phyloP scores from a whole-genome alignment of 345 rosid species.

The Populus alba region DNA sequence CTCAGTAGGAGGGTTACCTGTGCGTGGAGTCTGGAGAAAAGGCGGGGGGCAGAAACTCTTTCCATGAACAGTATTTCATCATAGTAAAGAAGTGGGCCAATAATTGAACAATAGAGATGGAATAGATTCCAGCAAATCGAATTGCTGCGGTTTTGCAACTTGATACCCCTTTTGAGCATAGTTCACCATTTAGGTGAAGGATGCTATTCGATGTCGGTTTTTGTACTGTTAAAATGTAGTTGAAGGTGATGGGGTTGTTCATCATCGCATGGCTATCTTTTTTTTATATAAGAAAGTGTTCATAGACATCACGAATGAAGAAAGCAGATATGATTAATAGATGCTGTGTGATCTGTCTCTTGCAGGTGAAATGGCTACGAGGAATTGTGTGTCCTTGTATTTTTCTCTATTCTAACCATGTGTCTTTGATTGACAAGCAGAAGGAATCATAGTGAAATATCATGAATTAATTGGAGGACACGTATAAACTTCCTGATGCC shows the following conservation, averaged over 20 bases:
- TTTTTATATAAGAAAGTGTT: background rate
- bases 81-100: too few relatives aligned
- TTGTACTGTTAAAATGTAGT: background rate
- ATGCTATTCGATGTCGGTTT: background rate
- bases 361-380: background rate
- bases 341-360: background rate
- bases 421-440: background rate
- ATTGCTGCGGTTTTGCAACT: background rate
- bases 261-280: background rate
- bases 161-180: background rate
- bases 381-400: too few relatives aligned
- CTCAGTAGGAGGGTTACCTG: constrained; percentile 37
- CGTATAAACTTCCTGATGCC: too few relatives aligned
- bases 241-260: background rate
- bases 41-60: constrained; percentile 69
- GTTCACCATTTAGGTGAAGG: background rate
- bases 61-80: constrained; percentile 27
- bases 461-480: too few relatives aligned
- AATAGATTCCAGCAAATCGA: background rate
- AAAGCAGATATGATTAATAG: background rate
- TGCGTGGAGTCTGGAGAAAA: constrained; percentile 70
- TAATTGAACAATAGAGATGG: too few relatives aligned
- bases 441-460: too few relatives aligned
- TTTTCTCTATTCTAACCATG: background rate
- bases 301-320: background rate